Percentiles rank a stretch among this genome's conserved stretches.
These are phyloP conservation scores for Gastrodia elata DNA, from an alignment of 106 monocot species.

Conservation along the genomic window DNA sequence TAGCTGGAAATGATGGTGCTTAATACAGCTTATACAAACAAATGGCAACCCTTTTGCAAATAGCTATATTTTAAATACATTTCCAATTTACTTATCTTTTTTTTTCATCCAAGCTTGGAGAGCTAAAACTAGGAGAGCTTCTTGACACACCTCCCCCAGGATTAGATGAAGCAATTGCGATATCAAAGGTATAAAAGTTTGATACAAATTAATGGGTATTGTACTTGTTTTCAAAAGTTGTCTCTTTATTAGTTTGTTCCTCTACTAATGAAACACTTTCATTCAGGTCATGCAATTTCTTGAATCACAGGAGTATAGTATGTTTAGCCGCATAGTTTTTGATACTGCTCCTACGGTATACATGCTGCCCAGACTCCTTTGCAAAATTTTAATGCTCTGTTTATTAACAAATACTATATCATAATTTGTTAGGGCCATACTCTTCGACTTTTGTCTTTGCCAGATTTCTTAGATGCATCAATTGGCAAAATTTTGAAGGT, in stretches of 20 bases:
- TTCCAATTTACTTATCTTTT: slow-evolving; percentile 3
- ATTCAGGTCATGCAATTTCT: slow-evolving; percentile 98
- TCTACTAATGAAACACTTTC: background rate
- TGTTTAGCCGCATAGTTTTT: slow-evolving; percentile 94
- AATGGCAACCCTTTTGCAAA: too few relatives aligned
- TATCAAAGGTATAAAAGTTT: slow-evolving; percentile 67
- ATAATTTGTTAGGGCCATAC: slow-evolving; percentile 66
- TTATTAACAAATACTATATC: background rate
- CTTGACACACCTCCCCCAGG: slow-evolving; percentile 95
- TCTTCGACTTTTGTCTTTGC: slow-evolving; percentile 90
- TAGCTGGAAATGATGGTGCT: background rate
- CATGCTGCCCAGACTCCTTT: background rate
- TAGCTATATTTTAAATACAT: background rate
- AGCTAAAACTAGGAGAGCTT: slow-evolving; percentile 87
- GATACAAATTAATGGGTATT: background rate
- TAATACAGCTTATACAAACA: background rate
- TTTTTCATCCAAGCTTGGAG: slow-evolving; percentile 63
- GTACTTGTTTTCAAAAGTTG: background rate
- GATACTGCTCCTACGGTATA: slow-evolving; percentile 98
- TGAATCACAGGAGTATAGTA: slow-evolving; percentile 81
- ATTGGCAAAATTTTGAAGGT: slow-evolving; percentile 96
- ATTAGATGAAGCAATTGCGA: slow-evolving; percentile 97
- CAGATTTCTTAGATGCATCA: slow-evolving; percentile 94
- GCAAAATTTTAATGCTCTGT: background rate
- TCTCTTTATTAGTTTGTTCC: background rate